Evolutionary conservation across 208 protist species (phyloP).

Genomic region (Leishmania braziliensis): DNA sequence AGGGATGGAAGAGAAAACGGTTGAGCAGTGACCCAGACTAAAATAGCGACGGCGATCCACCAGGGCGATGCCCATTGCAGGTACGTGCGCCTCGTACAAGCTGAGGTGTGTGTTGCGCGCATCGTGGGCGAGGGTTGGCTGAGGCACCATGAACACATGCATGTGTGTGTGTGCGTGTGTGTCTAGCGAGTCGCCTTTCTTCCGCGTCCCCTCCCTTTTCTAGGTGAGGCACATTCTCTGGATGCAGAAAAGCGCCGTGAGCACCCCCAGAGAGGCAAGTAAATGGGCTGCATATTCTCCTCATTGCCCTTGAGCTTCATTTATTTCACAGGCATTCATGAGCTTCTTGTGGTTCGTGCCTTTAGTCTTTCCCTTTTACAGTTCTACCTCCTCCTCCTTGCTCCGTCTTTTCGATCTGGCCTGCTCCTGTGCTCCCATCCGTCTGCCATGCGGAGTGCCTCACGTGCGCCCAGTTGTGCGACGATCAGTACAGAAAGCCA

Average conservation of each 20-base stretch:
- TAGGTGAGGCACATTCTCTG: background rate
- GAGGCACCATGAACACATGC: background rate
- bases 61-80: background rate
- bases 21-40: background rate
- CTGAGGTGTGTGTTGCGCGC: background rate
- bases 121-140: no score
- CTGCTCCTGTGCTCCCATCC: no score
- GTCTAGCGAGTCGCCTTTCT: background rate
- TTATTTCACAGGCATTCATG: background rate
- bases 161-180: background rate
- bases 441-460: background rate
- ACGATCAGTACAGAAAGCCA: background rate
- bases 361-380: background rate
- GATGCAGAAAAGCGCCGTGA: background rate
- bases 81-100: background rate
- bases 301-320: no score
- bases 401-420: background rate
- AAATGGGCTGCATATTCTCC: background rate
- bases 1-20: background rate
- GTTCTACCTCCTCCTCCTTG: background rate
- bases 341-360: background rate
- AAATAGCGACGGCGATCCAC: background rate
- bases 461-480: background rate
- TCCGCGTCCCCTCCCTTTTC: background rate
- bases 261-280: background rate